A percentile compares a stretch with the other conserved stretches of the same genome.
Evolutionary conservation across 441 rosid species (phyloP).

Genomic region (Pelargonium australe): DNA sequence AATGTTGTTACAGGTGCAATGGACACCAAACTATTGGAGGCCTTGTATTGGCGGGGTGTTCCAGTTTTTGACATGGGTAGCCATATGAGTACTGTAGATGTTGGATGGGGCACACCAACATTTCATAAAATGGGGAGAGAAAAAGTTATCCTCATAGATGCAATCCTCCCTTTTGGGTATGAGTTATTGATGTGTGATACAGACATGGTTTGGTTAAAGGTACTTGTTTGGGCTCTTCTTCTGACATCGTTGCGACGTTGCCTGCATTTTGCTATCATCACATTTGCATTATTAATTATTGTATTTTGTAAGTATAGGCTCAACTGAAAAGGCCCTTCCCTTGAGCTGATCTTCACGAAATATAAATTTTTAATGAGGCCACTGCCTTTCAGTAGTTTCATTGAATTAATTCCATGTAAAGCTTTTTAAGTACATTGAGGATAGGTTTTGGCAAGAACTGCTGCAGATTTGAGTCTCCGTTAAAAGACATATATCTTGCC

Average conservation of each 20-base stretch:
- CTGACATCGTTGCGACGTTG: neutral
- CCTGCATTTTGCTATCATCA: neutral
- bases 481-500: conserved; percentile 1
- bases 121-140: conserved; percentile 99
- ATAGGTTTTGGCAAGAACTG: conserved; percentile 7
- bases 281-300: neutral
- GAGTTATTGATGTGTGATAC: conserved; percentile 97
- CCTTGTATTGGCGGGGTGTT: conserved; percentile 91
- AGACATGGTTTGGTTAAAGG: conserved; percentile 99
- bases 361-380: neutral
- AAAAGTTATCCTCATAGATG: conserved; percentile 79
- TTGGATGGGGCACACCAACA: conserved; percentile 94
- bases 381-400: neutral
- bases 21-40: conserved; percentile 90
- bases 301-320: neutral
- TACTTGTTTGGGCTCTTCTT: conserved; percentile 19
- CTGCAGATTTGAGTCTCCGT: neutral
- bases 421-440: neutral
- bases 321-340: neutral
- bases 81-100: conserved; percentile 89
- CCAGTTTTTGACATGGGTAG: conserved; percentile 99
- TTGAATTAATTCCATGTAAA: neutral
- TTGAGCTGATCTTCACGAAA: neutral
- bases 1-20: conserved; percentile 58
- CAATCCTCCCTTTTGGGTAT: conserved; percentile 74